These are phyloP conservation scores for Iberis amara DNA, from an alignment of 441 rosid genomes.

Conservation along the genomic window DNA sequence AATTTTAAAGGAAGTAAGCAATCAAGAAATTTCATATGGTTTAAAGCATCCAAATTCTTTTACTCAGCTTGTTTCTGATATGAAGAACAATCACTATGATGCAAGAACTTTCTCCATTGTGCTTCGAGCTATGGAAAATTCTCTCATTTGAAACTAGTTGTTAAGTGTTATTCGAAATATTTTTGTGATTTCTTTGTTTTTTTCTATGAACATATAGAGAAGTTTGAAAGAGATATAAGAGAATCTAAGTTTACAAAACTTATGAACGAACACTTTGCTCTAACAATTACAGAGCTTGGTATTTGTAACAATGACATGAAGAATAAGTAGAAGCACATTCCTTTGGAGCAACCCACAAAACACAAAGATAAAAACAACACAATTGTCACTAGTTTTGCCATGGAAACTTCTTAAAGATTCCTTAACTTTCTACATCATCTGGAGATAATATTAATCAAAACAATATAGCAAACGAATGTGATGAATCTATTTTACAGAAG, in stretches of 20 bases:
- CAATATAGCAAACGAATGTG: too few relatives aligned
- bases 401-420: too few relatives aligned
- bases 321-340: too few relatives aligned
- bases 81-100: slow-evolving; percentile 74
- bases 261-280: slow-evolving; percentile 88
- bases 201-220: slow-evolving; percentile 60
- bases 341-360: too few relatives aligned
- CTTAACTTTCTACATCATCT: too few relatives aligned
- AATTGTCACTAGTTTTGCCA: too few relatives aligned
- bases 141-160: neutral
- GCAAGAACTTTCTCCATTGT: slow-evolving; percentile 69
- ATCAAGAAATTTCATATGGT: slow-evolving; percentile 72
- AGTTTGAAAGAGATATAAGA: slow-evolving; percentile 68
- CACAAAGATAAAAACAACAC: too few relatives aligned
- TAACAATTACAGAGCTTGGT: too few relatives aligned
- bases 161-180: neutral
- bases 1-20: slow-evolving; percentile 69
- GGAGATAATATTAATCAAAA: too few relatives aligned
- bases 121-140: slow-evolving; percentile 78
- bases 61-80: slow-evolving; percentile 70
- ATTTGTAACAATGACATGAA: too few relatives aligned
- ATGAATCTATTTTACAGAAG: too few relatives aligned
- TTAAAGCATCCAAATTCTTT: slow-evolving; percentile 75
- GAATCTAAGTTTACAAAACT: slow-evolving; percentile 84
- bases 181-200: slow-evolving; percentile 1